These are phyloP conservation scores for Fusarium protoensiforme DNA, from an alignment of 2,329 filamentous ascomycete species.

Conservation along the genomic window DNA sequence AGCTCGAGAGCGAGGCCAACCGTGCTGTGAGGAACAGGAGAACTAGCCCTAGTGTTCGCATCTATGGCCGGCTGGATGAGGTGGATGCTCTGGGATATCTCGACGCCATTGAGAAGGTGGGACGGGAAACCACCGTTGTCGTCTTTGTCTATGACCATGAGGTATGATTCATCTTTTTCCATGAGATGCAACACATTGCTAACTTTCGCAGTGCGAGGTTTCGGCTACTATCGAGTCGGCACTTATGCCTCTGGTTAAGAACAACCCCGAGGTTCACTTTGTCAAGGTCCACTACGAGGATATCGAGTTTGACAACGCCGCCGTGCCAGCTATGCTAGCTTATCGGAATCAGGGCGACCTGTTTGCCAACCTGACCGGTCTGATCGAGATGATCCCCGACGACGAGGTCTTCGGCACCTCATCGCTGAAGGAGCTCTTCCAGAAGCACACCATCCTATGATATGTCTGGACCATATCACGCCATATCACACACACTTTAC, in stretches of 20 bases:
- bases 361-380: constrained; percentile 87
- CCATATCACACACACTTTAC: constrained; percentile 12
- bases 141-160: constrained; percentile 93
- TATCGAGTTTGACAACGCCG: constrained; percentile 92
- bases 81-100: constrained; percentile 94
- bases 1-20: constrained; percentile 75
- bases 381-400: constrained; percentile 86
- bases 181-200: constrained; percentile 17
- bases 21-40: constrained; percentile 70
- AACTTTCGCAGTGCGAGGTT: constrained; percentile 74
- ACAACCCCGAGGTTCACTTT: constrained; percentile 80
- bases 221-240: constrained; percentile 83
- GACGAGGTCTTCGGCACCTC: constrained; percentile 68
- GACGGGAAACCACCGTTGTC: constrained; percentile 83
- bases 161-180: constrained; percentile 64
- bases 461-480: constrained; percentile 15
- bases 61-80: constrained; percentile 82
- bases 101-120: constrained; percentile 94
- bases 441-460: constrained; percentile 64
- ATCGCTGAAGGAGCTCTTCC: constrained; percentile 63
- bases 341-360: constrained; percentile 90
- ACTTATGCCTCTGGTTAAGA: constrained; percentile 77
- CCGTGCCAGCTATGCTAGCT: constrained; percentile 87
- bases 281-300: constrained; percentile 92
- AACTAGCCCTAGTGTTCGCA: constrained; percentile 79